Evolutionary conservation across 352 stramenopile species (phyloP), one percentile per base, ranked within the genome.

Genomic region (Pythium sukuiense): DNA sequence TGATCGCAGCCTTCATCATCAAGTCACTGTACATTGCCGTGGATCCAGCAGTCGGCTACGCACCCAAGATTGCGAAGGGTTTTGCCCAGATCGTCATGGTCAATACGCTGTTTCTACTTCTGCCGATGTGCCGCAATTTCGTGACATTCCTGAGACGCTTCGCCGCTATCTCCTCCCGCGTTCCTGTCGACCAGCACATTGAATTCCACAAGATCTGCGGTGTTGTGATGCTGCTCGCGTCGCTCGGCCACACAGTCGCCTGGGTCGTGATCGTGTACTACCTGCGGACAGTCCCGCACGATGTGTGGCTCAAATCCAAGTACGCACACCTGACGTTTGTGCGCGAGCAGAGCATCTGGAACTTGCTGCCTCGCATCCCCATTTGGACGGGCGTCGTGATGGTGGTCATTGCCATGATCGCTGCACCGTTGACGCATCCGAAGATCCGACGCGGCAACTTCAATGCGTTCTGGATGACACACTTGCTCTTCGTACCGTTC

Each of bases 191-290:
- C 70, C 65, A 88, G 43, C 73, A 89, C 68, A 87, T 92, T 43
- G 77, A 87, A 62, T 92, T 92, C 56, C 83, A 92, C 71, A 89
- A 88, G 68, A 75, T 92, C 69, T 87, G 77, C 14, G 83, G 83
- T n/a, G 61, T 88, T 26, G 77, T 90, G 18, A 67, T 88, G 63
- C 62, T 92, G 54, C 61, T 89, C 24, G 79, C 83, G 26, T 83
- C 77, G 11, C 49, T 90, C 26, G 81, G 72, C 4, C 83, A 90
- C 73, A 79, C 80, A 1, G 63, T 56, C 8, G 77, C 77, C 14
- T 88, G 81, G 79, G 32, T 88, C 14, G 70, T 81, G 20, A 88
- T 88, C 54, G 78, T 87, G 27, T 73, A 81, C 52, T 85, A 88
- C 59, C 68, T 80, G 11, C 74, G 74, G 6, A 83, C 77, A 0